These are phyloP conservation scores for Noccaea caerulescens DNA, from an alignment of 345 rosid species.

Conservation along the genomic window DNA sequence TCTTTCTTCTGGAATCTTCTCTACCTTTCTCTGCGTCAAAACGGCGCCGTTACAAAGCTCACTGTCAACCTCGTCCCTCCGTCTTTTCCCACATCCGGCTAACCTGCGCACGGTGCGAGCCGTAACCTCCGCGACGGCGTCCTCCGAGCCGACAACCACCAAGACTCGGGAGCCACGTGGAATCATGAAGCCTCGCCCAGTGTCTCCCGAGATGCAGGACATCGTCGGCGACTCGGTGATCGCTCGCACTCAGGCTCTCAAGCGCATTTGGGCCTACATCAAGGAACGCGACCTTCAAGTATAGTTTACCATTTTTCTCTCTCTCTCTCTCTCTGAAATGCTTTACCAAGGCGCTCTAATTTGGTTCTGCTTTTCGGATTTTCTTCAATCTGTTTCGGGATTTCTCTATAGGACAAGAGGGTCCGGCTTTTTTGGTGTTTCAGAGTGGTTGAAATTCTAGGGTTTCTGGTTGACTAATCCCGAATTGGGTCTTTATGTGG, in stretches of 20 bases:
- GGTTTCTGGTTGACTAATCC: background rate
- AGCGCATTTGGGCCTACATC: constrained; percentile 90
- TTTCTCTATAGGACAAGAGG: background rate
- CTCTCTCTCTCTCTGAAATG: constrained; percentile 7
- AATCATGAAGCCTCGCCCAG: constrained; percentile 81
- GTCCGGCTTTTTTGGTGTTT: constrained; percentile 8
- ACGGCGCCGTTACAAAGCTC: constrained; percentile 44
- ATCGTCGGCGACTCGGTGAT: constrained; percentile 80
- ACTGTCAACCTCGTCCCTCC: constrained; percentile 29
- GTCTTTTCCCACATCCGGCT: constrained; percentile 20
- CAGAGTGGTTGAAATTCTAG: constrained; percentile 4
- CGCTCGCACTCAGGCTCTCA: constrained; percentile 88
- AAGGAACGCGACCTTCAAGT: constrained; percentile 92
- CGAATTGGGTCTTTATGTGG: background rate
- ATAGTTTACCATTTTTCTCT: background rate
- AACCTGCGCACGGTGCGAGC: constrained; percentile 47
- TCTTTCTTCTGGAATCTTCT: constrained; percentile 50
- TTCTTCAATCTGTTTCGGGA: background rate
- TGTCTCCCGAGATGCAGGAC: constrained; percentile 87
- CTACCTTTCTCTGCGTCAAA: constrained; percentile 50
- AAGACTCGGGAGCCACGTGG: constrained; percentile 69
- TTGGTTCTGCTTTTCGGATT: background rate
- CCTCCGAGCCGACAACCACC: constrained; percentile 56
- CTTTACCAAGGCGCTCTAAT: background rate
- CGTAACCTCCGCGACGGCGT: constrained; percentile 57